Percentiles rank a stretch among this genome's conserved stretches.
These are phyloP conservation scores for Naganishia friedmannii DNA, from an alignment of 768 basidiomycete genomes.

Conservation along the genomic window DNA sequence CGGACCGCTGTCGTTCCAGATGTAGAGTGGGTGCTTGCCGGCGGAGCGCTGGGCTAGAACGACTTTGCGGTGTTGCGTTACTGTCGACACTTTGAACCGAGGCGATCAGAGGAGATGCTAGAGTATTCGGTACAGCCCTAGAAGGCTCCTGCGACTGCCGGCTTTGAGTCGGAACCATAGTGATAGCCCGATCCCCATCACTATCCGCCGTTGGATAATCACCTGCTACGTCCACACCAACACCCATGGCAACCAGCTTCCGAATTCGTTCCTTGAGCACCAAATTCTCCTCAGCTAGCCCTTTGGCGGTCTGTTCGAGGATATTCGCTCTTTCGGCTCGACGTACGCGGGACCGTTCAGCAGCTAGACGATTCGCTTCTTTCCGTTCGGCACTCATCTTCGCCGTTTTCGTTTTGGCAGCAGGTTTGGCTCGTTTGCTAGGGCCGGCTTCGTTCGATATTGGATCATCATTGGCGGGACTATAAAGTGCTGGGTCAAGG, in stretches of 20 bases:
- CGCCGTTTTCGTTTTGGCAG: slow-evolving; percentile 1
- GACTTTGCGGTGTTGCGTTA: not conserved
- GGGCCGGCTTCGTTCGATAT: not conserved
- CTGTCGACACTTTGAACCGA: too few species aligned
- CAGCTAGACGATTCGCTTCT: slow-evolving; percentile 51
- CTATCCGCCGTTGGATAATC: not conserved
- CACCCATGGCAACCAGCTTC: slow-evolving; percentile 28
- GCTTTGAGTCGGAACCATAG: not conserved
- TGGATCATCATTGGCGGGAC: not conserved
- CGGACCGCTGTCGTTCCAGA: not conserved
- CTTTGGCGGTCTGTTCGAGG: slow-evolving; percentile 37
- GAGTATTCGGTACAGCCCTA: not conserved
- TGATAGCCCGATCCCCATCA: not conserved
- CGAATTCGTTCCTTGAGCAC: slow-evolving; percentile 36
- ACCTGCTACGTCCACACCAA: slow-evolving; percentile 13
- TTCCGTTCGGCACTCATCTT: slow-evolving; percentile 33
- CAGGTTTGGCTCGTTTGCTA: slow-evolving; percentile 22
- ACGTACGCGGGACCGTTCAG: slow-evolving; percentile 43
- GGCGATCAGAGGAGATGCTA: too few species aligned
- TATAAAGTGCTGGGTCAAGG: not conserved
- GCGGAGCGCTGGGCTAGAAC: not conserved
- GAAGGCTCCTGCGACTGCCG: not conserved
- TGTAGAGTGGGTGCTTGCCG: not conserved
- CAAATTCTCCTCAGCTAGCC: slow-evolving; percentile 41
- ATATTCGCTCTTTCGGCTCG: slow-evolving; percentile 37